These are phyloP conservation scores for Psilocybe cubensis DNA, from an alignment of 768 basidiomycete genomes.

Conservation along the genomic window DNA sequence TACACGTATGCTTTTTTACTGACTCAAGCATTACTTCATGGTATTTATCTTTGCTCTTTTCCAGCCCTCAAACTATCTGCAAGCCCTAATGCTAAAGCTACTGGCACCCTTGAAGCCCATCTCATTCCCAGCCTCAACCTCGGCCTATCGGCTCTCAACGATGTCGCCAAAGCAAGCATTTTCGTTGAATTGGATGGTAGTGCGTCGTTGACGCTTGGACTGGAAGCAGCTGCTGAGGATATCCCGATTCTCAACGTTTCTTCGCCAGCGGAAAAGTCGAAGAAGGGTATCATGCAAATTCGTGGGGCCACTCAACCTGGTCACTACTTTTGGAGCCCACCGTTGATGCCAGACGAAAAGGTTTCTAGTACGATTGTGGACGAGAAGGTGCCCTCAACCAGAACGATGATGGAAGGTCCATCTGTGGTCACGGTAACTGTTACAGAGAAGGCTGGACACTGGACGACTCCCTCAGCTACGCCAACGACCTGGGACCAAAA, in stretches of 20 bases:
- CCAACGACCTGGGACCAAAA: no score
- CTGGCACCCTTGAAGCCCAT: constrained; percentile 47
- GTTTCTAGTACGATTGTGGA: background rate
- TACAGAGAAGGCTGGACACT: no score
- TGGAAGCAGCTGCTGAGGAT: background rate
- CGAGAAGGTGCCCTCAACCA: background rate
- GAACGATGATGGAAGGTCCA: background rate
- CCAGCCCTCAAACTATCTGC: constrained; percentile 45
- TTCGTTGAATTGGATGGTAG: constrained; percentile 46
- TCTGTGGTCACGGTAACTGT: no score
- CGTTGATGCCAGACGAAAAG: background rate
- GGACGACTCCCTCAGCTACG: no score
- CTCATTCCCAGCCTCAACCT: constrained; percentile 52
- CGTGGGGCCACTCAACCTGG: background rate
- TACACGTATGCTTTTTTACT: constrained; percentile 40
- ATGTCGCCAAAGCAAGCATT: constrained; percentile 37
- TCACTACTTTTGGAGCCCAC: background rate
- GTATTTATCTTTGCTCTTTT: background rate
- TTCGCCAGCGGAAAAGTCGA: no score
- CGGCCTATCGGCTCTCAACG: constrained; percentile 43
- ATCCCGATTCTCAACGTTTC: background rate
- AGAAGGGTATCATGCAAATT: background rate
- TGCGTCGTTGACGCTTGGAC: constrained; percentile 31
- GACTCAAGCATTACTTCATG: background rate
- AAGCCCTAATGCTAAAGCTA: constrained; percentile 40